Evolutionary conservation across 495 filamentous ascomycete genomes (phyloP).

Genomic region (Coniosporium apollinis): DNA sequence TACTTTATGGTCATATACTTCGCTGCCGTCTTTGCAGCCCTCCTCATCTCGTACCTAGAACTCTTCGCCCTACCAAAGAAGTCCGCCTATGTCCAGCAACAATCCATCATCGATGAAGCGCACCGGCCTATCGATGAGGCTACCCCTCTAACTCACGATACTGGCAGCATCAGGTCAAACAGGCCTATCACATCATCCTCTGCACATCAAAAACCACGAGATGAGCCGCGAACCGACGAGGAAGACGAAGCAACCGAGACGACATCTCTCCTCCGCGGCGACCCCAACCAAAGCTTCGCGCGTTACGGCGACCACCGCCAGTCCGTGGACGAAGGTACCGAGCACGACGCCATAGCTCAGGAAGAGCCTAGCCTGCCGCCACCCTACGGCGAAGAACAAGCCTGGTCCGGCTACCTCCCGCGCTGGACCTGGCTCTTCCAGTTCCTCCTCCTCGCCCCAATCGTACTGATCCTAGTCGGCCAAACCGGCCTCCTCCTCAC

Average conservation of each 20-base stretch:
- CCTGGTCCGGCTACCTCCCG: conserved; percentile 66
- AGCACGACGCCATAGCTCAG: conserved; percentile 17
- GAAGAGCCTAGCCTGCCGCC: conserved; percentile 21
- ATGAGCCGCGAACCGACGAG: conserved; percentile 28
- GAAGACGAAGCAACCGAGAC: conserved; percentile 53
- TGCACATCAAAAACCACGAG: conserved; percentile 17
- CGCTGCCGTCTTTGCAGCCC: conserved; percentile 51
- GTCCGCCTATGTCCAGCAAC: conserved; percentile 32
- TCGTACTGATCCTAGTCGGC: conserved; percentile 55
- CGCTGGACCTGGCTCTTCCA: conserved; percentile 76
- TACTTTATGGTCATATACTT: conserved; percentile 78
- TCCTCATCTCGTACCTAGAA: conserved; percentile 39
- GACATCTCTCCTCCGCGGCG: conserved; percentile 57
- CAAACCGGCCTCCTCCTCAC: conserved; percentile 61
- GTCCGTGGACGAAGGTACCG: conserved; percentile 18
- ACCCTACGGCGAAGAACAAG: conserved; percentile 64
- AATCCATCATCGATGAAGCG: too few species aligned
- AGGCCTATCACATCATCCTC: conserved; percentile 6
- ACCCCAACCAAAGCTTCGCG: conserved; percentile 53
- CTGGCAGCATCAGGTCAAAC: background rate
- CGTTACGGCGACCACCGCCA: conserved; percentile 38
- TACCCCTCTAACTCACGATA: background rate
- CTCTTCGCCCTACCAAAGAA: conserved; percentile 63
- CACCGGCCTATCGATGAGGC: too few species aligned
- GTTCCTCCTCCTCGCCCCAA: conserved; percentile 62